Evolutionary conservation across 1,139 yeast species (phyloP).

Genomic region (Suhomyces bribrorum): DNA sequence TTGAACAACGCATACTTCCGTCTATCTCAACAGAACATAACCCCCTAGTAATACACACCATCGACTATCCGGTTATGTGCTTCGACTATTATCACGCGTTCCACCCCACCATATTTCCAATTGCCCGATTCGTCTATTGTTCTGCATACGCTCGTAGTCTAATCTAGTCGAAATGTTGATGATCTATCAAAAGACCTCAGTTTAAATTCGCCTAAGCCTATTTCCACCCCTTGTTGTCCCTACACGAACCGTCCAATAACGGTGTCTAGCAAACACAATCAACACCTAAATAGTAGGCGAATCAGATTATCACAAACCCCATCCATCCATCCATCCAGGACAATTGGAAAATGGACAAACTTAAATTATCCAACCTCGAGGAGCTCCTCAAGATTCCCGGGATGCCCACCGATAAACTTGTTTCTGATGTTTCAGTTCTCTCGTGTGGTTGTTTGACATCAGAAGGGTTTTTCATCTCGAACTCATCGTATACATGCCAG

Average conservation of each 20-base stretch:
- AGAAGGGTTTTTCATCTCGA: constrained; percentile 38
- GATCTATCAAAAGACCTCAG: not conserved
- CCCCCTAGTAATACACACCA: no score
- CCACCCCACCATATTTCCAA: not conserved
- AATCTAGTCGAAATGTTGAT: not conserved
- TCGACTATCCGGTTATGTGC: no score
- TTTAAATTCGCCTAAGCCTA: not conserved
- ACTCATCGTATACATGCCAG: constrained; percentile 44
- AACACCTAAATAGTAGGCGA: not conserved
- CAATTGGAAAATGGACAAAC: constrained; percentile 28
- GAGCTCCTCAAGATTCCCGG: constrained; percentile 34
- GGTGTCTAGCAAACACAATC: not conserved
- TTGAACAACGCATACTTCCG: no score
- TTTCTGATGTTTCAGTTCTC: constrained; percentile 55
- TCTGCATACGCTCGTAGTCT: not conserved
- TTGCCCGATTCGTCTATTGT: constrained; percentile 1
- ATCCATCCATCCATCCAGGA: not conserved
- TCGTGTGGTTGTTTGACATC: constrained; percentile 76
- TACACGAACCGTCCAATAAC: no score
- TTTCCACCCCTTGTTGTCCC: no score
- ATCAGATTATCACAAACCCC: not conserved
- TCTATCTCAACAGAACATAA: no score
- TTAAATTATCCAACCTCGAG: constrained; percentile 30
- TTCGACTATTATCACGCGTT: not conserved
- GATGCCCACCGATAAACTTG: constrained; percentile 21